Conservation (phyloP, 129 eudicot genomes). For the Heracleum sosnowskyi region DNA sequence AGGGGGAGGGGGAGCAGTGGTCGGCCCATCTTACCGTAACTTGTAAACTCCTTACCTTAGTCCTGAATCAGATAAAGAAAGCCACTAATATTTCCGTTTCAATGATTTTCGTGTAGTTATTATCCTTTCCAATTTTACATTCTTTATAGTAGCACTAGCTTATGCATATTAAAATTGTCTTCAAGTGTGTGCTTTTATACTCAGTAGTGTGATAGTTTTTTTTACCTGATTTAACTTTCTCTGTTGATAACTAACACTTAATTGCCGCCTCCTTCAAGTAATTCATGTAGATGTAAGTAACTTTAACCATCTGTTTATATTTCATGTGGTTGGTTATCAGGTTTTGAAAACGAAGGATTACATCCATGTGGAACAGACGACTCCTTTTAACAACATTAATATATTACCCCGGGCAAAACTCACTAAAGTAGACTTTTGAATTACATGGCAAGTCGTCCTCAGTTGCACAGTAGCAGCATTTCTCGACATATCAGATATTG, state of each 20-base stretch:
- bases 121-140: too few relatives aligned
- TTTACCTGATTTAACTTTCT: neutral
- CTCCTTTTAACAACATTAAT: conserved; percentile 48
- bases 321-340: conserved; percentile 25
- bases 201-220: neutral
- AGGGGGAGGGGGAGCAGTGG: too few relatives aligned
- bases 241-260: neutral
- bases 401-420: conserved; percentile 64
- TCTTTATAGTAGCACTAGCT: neutral
- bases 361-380: conserved; percentile 65
- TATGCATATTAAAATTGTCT: neutral
- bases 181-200: neutral
- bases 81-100: neutral
- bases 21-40: too few relatives aligned
- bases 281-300: neutral
- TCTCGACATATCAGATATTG: neutral
- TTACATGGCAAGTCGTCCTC: conserved; percentile 8
- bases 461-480: neutral
- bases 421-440: conserved; percentile 60
- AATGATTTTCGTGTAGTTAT: neutral
- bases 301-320: neutral
- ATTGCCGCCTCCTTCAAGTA: neutral
- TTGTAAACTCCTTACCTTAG: neutral
- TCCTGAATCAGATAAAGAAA: neutral
- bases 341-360: conserved; percentile 88